A percentile compares a stretch with the other conserved stretches of the same genome.
Evolutionary conservation across 176 grass and related monocot species (phyloP).

Genomic region (Raddia distichophylla): DNA sequence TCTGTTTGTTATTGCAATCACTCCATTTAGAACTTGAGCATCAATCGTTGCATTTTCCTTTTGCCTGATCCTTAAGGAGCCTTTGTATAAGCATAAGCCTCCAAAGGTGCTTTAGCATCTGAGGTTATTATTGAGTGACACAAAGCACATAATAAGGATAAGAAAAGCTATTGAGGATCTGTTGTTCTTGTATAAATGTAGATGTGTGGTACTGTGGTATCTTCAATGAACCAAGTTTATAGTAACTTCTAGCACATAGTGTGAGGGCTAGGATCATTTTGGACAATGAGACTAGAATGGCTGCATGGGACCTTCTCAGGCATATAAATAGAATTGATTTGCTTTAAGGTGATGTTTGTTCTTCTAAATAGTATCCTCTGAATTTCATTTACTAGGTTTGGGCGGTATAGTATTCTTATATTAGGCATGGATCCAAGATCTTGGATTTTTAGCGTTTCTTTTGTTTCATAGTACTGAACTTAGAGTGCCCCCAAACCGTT

Average conservation of each 20-base stretch:
- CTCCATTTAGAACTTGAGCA: neutral
- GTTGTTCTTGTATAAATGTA: neutral
- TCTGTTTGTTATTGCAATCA: neutral
- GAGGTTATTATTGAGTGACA: neutral
- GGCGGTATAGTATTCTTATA: neutral
- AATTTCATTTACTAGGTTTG: neutral
- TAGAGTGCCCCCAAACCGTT: no score
- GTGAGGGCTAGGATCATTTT: neutral
- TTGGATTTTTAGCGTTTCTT: no score
- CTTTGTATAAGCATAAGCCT: neutral
- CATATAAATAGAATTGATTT: neutral
- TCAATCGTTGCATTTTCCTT: neutral
- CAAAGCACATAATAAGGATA: neutral
- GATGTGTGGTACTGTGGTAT: neutral
- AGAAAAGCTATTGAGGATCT: neutral
- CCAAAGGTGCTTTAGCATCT: neutral
- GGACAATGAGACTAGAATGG: neutral
- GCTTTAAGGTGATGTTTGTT: neutral
- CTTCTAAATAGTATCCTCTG: neutral
- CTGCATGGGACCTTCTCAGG: neutral
- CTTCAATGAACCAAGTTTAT: neutral
- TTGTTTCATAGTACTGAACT: no score
- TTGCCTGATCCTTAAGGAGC: neutral
- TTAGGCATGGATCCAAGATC: neutral
- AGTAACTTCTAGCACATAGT: neutral